phyloP scores from a whole-genome alignment of 139 green algal genomes.

The Ettlia oleoabundans region DNA sequence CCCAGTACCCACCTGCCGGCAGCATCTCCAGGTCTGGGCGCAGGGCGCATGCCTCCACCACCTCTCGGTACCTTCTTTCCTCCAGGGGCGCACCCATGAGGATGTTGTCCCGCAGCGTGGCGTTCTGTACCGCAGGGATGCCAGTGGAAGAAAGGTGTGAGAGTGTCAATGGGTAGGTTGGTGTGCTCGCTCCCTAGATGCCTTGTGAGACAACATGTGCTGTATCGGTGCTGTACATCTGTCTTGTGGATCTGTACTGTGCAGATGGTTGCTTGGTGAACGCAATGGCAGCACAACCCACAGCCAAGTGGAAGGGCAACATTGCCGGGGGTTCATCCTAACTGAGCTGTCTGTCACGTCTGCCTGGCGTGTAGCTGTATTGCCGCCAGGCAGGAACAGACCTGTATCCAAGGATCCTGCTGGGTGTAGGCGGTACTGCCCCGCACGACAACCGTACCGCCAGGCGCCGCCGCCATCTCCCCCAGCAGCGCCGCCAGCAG shows the following conservation, averaged over 20 bases:
- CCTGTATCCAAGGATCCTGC: conserved; percentile 80
- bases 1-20: conserved; percentile 26
- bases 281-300: too few species aligned
- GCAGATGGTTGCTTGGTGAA: too few species aligned
- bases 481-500: conserved; percentile 72
- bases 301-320: too few species aligned
- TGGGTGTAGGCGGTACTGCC: conserved; percentile 74
- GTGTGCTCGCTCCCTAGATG: too few species aligned
- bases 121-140: conserved; percentile 45
- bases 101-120: conserved; percentile 82
- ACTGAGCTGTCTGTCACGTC: too few species aligned
- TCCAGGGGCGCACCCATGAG: conserved; percentile 71
- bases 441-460: conserved; percentile 33
- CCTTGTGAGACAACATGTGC: too few species aligned
- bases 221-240: too few species aligned
- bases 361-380: too few species aligned
- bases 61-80: conserved; percentile 53
- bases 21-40: conserved; percentile 57
- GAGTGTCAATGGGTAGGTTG: too few species aligned
- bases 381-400: background rate
- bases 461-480: conserved; percentile 49
- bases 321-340: too few species aligned
- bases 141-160: background rate
- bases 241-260: too few species aligned
- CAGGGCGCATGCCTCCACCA: conserved; percentile 69